Evolutionary conservation across 371 early-diverging fungal species (phyloP).

Genomic region (Apophysomyces trapeziformis): DNA sequence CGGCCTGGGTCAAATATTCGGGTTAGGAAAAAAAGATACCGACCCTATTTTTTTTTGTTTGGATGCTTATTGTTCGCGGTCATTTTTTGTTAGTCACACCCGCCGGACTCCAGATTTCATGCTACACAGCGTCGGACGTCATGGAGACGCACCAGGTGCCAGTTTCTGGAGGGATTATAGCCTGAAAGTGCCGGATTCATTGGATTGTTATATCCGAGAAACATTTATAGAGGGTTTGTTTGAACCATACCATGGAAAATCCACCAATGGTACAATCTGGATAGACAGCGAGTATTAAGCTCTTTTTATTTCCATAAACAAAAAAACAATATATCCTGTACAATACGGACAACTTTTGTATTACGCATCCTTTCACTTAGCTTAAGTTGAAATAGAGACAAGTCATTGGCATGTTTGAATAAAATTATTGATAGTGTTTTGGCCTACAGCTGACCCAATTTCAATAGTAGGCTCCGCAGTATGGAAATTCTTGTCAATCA

Average conservation of each 20-base stretch:
- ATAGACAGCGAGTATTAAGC: background rate
- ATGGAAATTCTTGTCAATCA: too few relatives aligned
- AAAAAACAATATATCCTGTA: too few relatives aligned
- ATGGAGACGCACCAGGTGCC: conserved; percentile 40
- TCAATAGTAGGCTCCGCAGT: too few relatives aligned
- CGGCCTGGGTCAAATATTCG: conserved; percentile 54
- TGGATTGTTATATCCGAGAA: conserved; percentile 51
- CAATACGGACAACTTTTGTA: too few relatives aligned
- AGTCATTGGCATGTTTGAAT: too few relatives aligned
- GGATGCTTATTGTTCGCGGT: background rate
- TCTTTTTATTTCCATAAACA: background rate
- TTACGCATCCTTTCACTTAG: too few relatives aligned
- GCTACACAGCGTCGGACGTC: conserved; percentile 45
- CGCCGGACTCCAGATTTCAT: conserved; percentile 44
- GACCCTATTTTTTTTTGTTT: background rate
- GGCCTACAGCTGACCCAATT: too few relatives aligned
- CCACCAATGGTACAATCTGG: background rate
- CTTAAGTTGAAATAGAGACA: too few relatives aligned
- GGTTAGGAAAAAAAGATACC: conserved; percentile 24
- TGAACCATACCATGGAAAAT: conserved; percentile 24
- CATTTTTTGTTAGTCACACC: conserved; percentile 28
- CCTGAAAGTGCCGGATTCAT: conserved; percentile 32
- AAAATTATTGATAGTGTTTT: too few relatives aligned
- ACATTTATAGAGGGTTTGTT: conserved; percentile 46
- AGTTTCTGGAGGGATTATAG: conserved; percentile 56